phyloP scores from a whole-genome alignment of 257 asterid genomes.

The Plantago major region DNA sequence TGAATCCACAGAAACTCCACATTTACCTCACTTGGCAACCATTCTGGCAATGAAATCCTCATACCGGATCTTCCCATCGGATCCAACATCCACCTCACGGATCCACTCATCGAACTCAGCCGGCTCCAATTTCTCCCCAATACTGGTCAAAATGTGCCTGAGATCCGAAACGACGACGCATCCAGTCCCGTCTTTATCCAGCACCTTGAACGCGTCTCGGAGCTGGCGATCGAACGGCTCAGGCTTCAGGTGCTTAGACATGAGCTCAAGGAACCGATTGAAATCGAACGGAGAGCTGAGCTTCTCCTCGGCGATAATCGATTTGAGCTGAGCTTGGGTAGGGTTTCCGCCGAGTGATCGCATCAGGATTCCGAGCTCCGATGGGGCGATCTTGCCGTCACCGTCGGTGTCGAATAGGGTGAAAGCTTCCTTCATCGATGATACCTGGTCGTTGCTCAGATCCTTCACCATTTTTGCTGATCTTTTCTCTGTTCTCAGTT shows the following conservation, averaged over 20 bases:
- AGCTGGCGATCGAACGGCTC: conserved; percentile 97
- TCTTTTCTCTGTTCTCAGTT: neutral
- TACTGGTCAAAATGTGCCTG: conserved; percentile 81
- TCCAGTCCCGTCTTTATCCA: conserved; percentile 79
- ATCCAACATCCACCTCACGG: conserved; percentile 96
- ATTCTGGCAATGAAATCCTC: conserved; percentile 91
- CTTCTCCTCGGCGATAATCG: conserved; percentile 66
- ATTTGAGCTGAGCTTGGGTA: conserved; percentile 84
- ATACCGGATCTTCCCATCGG: conserved; percentile 89
- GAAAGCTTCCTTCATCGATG: conserved; percentile 91
- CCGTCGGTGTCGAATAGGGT: conserved; percentile 90
- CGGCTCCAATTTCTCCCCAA: conserved; percentile 88
- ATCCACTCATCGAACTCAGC: conserved; percentile 97
- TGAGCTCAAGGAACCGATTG: conserved; percentile 64
- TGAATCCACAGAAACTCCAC: neutral
- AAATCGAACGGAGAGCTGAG: conserved; percentile 75
- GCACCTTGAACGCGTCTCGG: conserved; percentile 92
- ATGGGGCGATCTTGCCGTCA: conserved; percentile 86
- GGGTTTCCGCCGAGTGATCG: conserved; percentile 95
- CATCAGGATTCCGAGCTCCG: conserved; percentile 89
- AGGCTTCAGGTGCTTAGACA: conserved; percentile 89
- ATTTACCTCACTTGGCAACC: conserved; percentile 67
- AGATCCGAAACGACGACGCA: conserved; percentile 82
- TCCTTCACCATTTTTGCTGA: conserved; percentile 68
- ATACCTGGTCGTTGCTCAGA: conserved; percentile 81